Base-by-base conservation (phyloP, 768 basidiomycete genomes). In the Strobilomyces dryophilus region DNA sequence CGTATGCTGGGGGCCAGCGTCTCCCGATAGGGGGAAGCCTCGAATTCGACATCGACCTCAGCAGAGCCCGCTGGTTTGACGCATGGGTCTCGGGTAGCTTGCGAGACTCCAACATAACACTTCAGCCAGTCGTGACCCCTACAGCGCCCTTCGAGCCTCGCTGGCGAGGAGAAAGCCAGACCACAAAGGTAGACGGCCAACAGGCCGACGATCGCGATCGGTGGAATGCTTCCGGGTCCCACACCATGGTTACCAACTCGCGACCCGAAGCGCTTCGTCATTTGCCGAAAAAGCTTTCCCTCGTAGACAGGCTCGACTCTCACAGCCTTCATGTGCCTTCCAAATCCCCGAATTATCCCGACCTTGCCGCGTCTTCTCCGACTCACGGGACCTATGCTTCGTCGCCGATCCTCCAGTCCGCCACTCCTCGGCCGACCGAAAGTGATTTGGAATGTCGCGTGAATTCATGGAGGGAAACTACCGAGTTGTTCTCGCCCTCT, bases 31-130 rank as follows among this genome's bases (percentile, higher is more conserved):
- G 81, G 41, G 93, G 89, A 5, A 83, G 79, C 27, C 78, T 95
- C 27, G 92, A 95, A 69, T 93, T 95, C 66, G 92, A 95, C 69
- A 79, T 95, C 43, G 92, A 95, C 71, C 54, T 80, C 43, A 73
- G 75, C 34, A 79, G 82, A 55, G 92, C 92, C 17, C 78, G 81
- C 27, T 95, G 92, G 92, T 89, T 84, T 60, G 72, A 81, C 17
- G 71, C 82, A 0, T 95, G 89, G 89, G 54, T 83, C 20, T 73
- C 78, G 1, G 74, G 88, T 52, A 81, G 44, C 68, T 75, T 34
- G 68, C 78, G n/a, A 66, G 79, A 50, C 69, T 72, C 18, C 57
- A 71, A 48, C 62, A 77, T 55, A 74, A 79, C 36, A 56, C 61
- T 71, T 35, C 65, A 73, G 26, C 66, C 74, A 34, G 71, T 74